phyloP scores from a whole-genome alignment of 78 protist species.

The Dictyostelium citrinum region DNA sequence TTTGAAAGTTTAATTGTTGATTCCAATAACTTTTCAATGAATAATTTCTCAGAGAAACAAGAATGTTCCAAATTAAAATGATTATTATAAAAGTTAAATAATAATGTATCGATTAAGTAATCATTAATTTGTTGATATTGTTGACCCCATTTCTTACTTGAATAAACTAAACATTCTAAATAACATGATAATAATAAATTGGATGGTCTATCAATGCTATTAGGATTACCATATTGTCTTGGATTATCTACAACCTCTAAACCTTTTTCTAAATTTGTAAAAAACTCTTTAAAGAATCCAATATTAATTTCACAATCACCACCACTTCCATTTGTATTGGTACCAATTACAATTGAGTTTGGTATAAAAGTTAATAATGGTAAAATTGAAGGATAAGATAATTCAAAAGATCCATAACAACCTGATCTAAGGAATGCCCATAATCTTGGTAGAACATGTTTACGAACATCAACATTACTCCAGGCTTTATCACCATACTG shows the following conservation, averaged over 20 bases:
- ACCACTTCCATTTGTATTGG: no score
- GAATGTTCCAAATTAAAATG: neutral
- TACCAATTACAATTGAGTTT: conserved; percentile 19
- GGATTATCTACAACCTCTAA: conserved; percentile 12
- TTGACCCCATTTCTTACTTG: conserved; percentile 17
- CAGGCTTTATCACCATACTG: conserved; percentile 41
- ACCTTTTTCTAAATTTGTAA: conserved; percentile 15
- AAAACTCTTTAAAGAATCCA: conserved; percentile 60
- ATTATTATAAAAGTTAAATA: neutral
- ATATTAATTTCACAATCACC: no score
- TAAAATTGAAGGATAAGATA: conserved; percentile 43
- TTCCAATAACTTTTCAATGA: neutral
- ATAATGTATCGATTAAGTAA: neutral
- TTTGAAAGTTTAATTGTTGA: neutral
- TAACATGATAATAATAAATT: neutral
- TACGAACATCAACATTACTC: conserved; percentile 49
- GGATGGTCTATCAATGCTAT: neutral
- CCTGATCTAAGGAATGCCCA: conserved; percentile 61
- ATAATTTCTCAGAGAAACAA: neutral
- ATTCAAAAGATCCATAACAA: conserved; percentile 31
- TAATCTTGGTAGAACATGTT: conserved; percentile 66
- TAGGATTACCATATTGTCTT: neutral
- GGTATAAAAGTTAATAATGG: conserved; percentile 60
- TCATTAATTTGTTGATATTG: neutral
- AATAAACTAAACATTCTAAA: conserved; percentile 42